These are phyloP conservation scores for Ilyonectria sp. DNA, from an alignment of 2,329 filamentous ascomycete species.

Conservation along the genomic window DNA sequence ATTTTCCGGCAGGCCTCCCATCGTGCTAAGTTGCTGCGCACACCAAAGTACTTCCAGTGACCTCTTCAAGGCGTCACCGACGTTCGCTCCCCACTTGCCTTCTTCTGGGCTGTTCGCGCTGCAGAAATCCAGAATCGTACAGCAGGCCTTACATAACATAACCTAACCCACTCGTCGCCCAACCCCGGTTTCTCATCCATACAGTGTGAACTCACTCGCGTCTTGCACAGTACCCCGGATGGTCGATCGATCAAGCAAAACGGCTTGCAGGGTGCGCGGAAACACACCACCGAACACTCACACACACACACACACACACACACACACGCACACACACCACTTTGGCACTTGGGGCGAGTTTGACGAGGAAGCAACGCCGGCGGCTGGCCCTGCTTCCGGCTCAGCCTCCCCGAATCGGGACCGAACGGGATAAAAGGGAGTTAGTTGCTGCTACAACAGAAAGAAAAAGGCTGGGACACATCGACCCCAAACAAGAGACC, in stretches of 20 bases:
- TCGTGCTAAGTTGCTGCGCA: not conserved
- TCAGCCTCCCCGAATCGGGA: constrained; percentile 16
- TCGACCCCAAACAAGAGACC: not conserved
- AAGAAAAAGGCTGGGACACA: constrained; percentile 21
- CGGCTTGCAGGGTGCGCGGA: not conserved
- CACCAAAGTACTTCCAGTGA: not conserved
- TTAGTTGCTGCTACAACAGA: not conserved
- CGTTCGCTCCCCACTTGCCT: constrained; percentile 12
- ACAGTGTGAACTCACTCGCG: not conserved
- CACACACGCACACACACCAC: too few species aligned
- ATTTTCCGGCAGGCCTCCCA: not conserved
- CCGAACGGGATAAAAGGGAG: not conserved
- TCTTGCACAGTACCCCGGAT: constrained; percentile 7
- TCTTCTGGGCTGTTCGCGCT: constrained; percentile 14
- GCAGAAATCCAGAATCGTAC: constrained; percentile 18
- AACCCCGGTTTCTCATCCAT: constrained; percentile 1
- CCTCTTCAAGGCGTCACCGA: constrained; percentile 12
- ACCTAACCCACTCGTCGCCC: constrained; percentile 6
- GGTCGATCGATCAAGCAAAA: constrained; percentile 14
- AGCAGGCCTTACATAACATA: constrained; percentile 27
- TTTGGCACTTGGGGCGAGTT: too few species aligned
- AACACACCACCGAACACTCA: constrained; percentile 2
- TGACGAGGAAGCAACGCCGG: not conserved
- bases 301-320: too few species aligned
- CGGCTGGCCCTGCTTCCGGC: not conserved